phyloP scores from a whole-genome alignment of 257 asterid species.

The Schizonepeta tenuifolia region DNA sequence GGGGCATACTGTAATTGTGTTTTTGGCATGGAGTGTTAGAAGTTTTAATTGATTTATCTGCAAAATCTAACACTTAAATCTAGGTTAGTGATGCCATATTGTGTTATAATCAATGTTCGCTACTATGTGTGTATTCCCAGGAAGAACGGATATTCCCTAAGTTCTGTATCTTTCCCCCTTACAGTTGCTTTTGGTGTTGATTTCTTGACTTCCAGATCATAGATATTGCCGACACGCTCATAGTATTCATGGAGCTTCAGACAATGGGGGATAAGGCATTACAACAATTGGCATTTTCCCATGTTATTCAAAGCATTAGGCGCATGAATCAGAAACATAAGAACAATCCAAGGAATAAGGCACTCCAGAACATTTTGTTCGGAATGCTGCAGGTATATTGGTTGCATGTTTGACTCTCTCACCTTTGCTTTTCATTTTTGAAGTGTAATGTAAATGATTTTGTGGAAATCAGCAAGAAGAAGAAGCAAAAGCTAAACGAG shows the following conservation, averaged over 20 bases:
- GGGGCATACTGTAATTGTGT: not conserved
- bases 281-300: slow-evolving; percentile 70
- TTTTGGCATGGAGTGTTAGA: not conserved
- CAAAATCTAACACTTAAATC: not conserved
- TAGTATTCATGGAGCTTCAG: slow-evolving; percentile 91
- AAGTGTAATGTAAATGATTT: slow-evolving; percentile 22
- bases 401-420: slow-evolving; percentile 27
- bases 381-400: slow-evolving; percentile 77
- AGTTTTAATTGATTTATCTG: not conserved
- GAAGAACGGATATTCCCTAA: not conserved
- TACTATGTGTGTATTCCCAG: slow-evolving; percentile 7
- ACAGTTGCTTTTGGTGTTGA: slow-evolving; percentile 17
- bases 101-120: not conserved
- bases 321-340: slow-evolving; percentile 91
- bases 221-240: slow-evolving; percentile 67
- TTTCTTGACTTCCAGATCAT: slow-evolving; percentile 51
- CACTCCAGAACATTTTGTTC: slow-evolving; percentile 76
- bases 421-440: not conserved
- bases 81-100: not conserved
- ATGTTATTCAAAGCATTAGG: slow-evolving; percentile 66
- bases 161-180: slow-evolving; percentile 4
- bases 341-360: slow-evolving; percentile 76
- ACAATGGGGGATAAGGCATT: slow-evolving; percentile 70
- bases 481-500: slow-evolving; percentile 77
- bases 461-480: slow-evolving; percentile 76